Base-by-base conservation (phyloP, 345 rosid species). In the Streptanthus diversifolius region DNA sequence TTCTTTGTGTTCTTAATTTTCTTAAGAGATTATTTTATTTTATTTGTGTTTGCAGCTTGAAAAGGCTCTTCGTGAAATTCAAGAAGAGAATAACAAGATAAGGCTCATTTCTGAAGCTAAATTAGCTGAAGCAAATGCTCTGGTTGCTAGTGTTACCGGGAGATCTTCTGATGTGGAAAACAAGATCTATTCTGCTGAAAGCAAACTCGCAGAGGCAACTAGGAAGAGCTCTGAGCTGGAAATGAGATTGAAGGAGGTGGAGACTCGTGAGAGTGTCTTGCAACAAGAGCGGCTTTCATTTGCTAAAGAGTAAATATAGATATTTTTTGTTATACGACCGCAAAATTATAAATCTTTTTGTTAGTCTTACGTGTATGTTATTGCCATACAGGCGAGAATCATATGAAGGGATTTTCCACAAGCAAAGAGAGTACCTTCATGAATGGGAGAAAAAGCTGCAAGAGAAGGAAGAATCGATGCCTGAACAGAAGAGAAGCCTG, bases 361-460 rank as follows among this genome's bases (percentile, higher is more conserved):
- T n/a, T 27, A 6, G 44, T 63, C 61, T 62, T 27, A 76, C 12
- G 18, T 63, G 48, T 47, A 5, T 55, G 36, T 29, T 70, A 63
- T 56, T 69, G 66, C 36, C 62, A 41, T 39, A 49, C 77, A 90
- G 97, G 80, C 86, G 82, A 82, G 97, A 93, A 72, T 89, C 93
- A 75, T 89, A 87, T 37, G 77, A 81, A 62, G 85, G 75, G 64
- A 78, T 82, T 54, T 83, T 89, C 68, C 80, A 81, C 76, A 84
- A 83, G 68, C 88, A 87, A 58, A 87, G 91, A 72, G 90, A 87
- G 64, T 87, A 87, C 60, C 79, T 90, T 54, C 72, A 67, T 73
- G 93, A 83, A 79, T 89, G 92, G 97, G 96, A 90, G 84, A 85
- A 51, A 68, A 84, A 81, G 62, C 83, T 90, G 40, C 83, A 72